A percentile compares a stretch with the other conserved stretches of the same genome.
phyloP scores from a whole-genome alignment of 2,329 filamentous ascomycete genomes.

The Cyclaneusma minus region DNA sequence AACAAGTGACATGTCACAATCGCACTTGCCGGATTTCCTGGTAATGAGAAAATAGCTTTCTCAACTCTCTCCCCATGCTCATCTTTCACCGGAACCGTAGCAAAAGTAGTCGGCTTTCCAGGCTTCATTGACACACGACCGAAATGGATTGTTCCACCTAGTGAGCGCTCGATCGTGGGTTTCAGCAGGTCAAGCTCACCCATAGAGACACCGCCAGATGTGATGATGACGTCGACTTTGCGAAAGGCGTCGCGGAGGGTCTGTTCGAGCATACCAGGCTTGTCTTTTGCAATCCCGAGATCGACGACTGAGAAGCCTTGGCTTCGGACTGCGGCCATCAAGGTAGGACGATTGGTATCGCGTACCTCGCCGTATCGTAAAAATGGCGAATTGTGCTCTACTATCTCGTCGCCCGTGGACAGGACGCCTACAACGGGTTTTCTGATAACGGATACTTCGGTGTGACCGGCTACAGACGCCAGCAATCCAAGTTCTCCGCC shows the following conservation, averaged over 20 bases:
- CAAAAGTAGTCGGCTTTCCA: constrained; percentile 94
- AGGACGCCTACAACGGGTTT: constrained; percentile 72
- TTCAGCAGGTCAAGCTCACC: constrained; percentile 94
- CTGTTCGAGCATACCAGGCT: constrained; percentile 58
- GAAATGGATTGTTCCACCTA: constrained; percentile 91
- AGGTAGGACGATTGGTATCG: constrained; percentile 81
- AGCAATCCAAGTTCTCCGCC: constrained; percentile 87
- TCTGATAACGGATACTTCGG: constrained; percentile 54
- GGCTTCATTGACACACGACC: constrained; percentile 96
- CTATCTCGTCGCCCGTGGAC: constrained; percentile 90
- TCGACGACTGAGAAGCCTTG: constrained; percentile 71
- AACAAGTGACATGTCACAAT: constrained; percentile 91
- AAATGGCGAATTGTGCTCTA: constrained; percentile 49
- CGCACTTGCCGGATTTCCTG: constrained; percentile 86
- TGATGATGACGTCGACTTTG: constrained; percentile 68
- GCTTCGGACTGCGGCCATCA: constrained; percentile 61
- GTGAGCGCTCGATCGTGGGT: constrained; percentile 77
- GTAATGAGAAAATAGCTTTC: constrained; percentile 75
- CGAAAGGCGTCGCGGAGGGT: constrained; percentile 62
- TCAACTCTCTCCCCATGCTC: constrained; percentile 38
- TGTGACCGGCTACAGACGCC: constrained; percentile 68
- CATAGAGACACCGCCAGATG: constrained; percentile 92
- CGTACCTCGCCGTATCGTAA: constrained; percentile 72
- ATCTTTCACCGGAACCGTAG: constrained; percentile 59
- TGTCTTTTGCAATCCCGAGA: constrained; percentile 70